These are phyloP conservation scores for Cytospora mali DNA, from an alignment of 2,329 filamentous ascomycete genomes.

Conservation along the genomic window DNA sequence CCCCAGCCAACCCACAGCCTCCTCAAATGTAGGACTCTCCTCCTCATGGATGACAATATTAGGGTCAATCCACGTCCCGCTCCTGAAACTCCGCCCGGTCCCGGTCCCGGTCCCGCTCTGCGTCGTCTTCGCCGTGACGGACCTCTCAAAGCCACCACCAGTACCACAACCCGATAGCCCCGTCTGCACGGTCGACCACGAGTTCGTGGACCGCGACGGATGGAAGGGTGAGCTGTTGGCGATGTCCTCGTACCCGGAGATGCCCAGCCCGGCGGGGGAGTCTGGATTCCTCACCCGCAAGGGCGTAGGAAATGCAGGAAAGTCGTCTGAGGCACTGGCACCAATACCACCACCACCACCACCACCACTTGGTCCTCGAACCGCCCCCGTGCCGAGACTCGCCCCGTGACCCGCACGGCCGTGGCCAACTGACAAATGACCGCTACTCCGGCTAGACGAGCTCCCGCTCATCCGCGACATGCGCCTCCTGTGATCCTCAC, in stretches of 20 bases:
- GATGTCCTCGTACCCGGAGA: slow-evolving; percentile 39
- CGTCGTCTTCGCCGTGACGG: slow-evolving; percentile 17
- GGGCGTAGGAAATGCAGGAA: neutral
- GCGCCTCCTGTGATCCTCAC: slow-evolving; percentile 20
- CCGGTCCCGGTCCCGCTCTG: slow-evolving; percentile 6
- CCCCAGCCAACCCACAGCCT: neutral
- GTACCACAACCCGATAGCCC: no score
- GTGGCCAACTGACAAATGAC: neutral
- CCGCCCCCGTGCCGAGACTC: slow-evolving; percentile 1
- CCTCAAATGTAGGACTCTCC: slow-evolving; percentile 11
- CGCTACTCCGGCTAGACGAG: slow-evolving; percentile 6
- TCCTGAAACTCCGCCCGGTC: slow-evolving; percentile 11
- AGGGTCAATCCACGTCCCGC: slow-evolving; percentile 9
- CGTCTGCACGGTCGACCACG: slow-evolving; percentile 30
- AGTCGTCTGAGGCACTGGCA: neutral
- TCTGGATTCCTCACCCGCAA: slow-evolving; percentile 24
- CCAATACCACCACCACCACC: neutral
- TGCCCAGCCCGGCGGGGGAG: slow-evolving; percentile 34
- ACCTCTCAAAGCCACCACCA: neutral
- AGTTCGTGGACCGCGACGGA: slow-evolving; percentile 38
- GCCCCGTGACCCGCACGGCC: neutral
- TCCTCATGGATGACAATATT: neutral
- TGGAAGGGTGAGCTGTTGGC: slow-evolving; percentile 42
- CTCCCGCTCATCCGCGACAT: slow-evolving; percentile 17
- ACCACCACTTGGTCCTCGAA: slow-evolving; percentile 4